Evolutionary conservation across 2,329 filamentous ascomycete species (phyloP).

Genomic region (Orbilia ellipsospora): DNA sequence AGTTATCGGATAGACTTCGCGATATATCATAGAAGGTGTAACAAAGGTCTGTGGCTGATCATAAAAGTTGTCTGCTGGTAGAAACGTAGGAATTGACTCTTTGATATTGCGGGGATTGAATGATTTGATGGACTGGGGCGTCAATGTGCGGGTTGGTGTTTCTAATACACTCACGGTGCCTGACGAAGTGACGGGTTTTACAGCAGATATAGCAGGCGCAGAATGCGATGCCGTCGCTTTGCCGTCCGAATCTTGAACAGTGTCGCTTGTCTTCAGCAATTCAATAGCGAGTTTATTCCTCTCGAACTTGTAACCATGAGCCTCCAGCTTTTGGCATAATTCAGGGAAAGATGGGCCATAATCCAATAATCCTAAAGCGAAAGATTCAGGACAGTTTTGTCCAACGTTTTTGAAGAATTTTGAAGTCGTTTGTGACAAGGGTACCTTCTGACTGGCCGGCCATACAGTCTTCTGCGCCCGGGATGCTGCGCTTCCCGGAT

Average conservation of each 20-base stretch:
- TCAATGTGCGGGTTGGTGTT: neutral
- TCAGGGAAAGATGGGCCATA: constrained; percentile 37
- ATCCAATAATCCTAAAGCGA: constrained; percentile 27
- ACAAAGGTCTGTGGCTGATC: constrained; percentile 33
- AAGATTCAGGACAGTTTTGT: constrained; percentile 25
- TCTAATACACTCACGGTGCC: neutral
- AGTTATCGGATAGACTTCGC: constrained; percentile 30
- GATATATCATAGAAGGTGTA: constrained; percentile 41
- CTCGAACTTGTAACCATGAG: constrained; percentile 39
- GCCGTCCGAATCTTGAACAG: neutral
- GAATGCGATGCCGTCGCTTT: constrained; percentile 6
- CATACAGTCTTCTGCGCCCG: constrained; percentile 40
- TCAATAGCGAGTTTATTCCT: constrained; percentile 35
- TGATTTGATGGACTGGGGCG: constrained; percentile 44
- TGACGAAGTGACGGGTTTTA: neutral
- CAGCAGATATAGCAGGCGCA: constrained; percentile 37
- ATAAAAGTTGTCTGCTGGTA: constrained; percentile 2
- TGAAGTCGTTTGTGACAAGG: constrained; percentile 22
- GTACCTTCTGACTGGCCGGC: constrained; percentile 34
- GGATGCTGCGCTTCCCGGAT: constrained; percentile 22
- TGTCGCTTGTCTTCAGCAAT: constrained; percentile 31
- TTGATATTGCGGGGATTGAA: constrained; percentile 50
- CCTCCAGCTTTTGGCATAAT: constrained; percentile 38
- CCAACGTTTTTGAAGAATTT: constrained; percentile 20
- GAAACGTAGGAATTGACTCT: constrained; percentile 40